Evolutionary conservation across 495 filamentous ascomycete species (phyloP), one percentile per base, ranked within the genome.

Genomic region (Apodospora peruviana): DNA sequence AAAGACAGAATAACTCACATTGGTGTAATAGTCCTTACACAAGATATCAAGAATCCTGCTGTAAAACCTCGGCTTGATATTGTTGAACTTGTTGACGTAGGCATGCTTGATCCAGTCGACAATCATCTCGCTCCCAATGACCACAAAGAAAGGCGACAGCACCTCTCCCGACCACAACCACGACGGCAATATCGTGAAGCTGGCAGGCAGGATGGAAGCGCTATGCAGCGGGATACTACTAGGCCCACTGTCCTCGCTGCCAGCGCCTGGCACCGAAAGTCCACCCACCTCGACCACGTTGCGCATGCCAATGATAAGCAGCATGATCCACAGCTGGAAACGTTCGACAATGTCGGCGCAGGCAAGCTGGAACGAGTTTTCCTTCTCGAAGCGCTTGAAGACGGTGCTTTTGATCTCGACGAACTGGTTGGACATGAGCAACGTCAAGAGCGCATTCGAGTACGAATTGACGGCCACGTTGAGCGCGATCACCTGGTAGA

Each of bases 401-500:
- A 98, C 93, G 8, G 89, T 90, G 18, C 85, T 85, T 57, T 97
- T 98, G 74, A 98, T 96, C 72, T 98, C 93, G 21, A 96, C 93
- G 53, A 98, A 98, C 62, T 96, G 91, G 58, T 95, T 96, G 0
- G 88, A 94, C 56, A 98, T 74, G 1, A 98, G 72, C 0, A 99
- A 81, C 0, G 91, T 96, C 35, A 97, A 73, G 5, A 99, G 73
- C 0, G 93, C 91, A 56, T 99, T 99, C 9, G 90, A 96, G 65
- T 97, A 99, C 0, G 91, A 96, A 66, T 99, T 99, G 52, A 99
- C 91, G 5, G 93, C 93, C 8, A 98, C 94, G 58, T 98, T 97
- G 45, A 98, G 77, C 0, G 93, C 93, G 61, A 97, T 93, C 34
- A 96, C 94, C 61, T 97, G 91, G 67, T 94, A 96, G 67, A 97